Percentiles rank a stretch among this genome's conserved stretches.
phyloP scores from a whole-genome alignment of 2,329 filamentous ascomycete species.

The Beauveria bassiana region DNA sequence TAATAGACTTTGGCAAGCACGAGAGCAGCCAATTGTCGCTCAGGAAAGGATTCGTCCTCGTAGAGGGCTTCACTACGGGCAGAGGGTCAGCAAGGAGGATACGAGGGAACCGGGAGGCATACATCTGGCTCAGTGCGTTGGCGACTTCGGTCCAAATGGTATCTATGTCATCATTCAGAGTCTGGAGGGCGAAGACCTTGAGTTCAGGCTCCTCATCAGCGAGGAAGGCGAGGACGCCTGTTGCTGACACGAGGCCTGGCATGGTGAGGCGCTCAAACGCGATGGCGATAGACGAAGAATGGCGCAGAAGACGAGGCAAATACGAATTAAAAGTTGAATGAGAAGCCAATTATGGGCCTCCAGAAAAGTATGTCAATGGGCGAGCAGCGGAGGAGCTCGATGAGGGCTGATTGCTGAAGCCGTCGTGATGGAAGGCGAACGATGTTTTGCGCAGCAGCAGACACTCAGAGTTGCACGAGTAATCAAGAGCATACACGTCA shows the following conservation, averaged over 20 bases:
- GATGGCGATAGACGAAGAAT: not conserved
- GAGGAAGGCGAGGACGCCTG: slow-evolving; percentile 89
- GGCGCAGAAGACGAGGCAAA: not conserved
- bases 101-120: slow-evolving; percentile 20
- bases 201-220: slow-evolving; percentile 91
- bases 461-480: slow-evolving; percentile 20
- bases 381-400: not conserved
- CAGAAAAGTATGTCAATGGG: not conserved
- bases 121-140: slow-evolving; percentile 89
- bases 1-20: slow-evolving; percentile 98
- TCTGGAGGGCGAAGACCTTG: slow-evolving; percentile 89
- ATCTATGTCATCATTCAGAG: slow-evolving; percentile 93
- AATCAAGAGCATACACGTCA: slow-evolving; percentile 31
- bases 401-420: slow-evolving; percentile 11
- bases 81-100: slow-evolving; percentile 13
- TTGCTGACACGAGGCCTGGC: slow-evolving; percentile 90
- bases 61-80: slow-evolving; percentile 79
- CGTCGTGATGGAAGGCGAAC: slow-evolving; percentile 13
- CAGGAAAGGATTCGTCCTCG: slow-evolving; percentile 90
- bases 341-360: not conserved
- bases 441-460: slow-evolving; percentile 21
- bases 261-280: slow-evolving; percentile 41
- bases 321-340: not conserved
- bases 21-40: slow-evolving; percentile 87
- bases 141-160: slow-evolving; percentile 97